Percentiles rank a stretch among this genome's conserved stretches.
Evolutionary conservation across 179 eudicot genomes (phyloP).

Genomic region (Beta lomatogona): DNA sequence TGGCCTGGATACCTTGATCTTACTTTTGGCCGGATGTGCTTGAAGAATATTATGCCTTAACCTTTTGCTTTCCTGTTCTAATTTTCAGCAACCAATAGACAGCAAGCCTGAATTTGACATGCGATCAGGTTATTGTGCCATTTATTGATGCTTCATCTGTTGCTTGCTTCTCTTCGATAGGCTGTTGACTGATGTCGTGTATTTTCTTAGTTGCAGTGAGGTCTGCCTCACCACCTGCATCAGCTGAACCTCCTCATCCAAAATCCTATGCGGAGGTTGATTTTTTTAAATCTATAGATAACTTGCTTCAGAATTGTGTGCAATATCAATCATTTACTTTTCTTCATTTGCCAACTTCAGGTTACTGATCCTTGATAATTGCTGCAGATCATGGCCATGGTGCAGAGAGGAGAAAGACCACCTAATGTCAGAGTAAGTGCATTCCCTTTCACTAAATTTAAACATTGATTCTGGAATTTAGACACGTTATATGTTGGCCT

Average conservation of each 20-base stretch:
- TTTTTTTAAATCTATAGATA: conserved; percentile 5
- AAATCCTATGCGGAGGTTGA: conserved; percentile 76
- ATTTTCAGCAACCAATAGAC: conserved; percentile 43
- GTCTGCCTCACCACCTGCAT: conserved; percentile 61
- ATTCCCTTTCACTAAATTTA: neutral
- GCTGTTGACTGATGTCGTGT: conserved; percentile 5
- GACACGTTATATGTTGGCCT: conserved; percentile 1
- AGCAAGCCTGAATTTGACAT: conserved; percentile 47
- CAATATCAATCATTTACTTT: neutral
- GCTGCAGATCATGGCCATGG: conserved; percentile 86
- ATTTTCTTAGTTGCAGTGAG: conserved; percentile 48
- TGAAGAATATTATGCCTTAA: neutral
- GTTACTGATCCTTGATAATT: conserved; percentile 23
- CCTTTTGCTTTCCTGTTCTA: conserved; percentile 14
- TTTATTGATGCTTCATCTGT: conserved; percentile 1
- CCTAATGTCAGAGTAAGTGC: conserved; percentile 52
- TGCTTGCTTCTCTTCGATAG: conserved; percentile 5
- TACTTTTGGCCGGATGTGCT: neutral
- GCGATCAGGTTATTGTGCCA: conserved; percentile 52
- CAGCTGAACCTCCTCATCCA: conserved; percentile 73
- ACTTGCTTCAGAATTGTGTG: neutral
- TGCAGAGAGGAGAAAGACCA: conserved; percentile 89
- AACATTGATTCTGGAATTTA: neutral
- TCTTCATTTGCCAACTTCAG: conserved; percentile 3
- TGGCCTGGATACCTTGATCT: neutral